phyloP scores from a whole-genome alignment of 257 asterid species.

The Solanum dulcamara region DNA sequence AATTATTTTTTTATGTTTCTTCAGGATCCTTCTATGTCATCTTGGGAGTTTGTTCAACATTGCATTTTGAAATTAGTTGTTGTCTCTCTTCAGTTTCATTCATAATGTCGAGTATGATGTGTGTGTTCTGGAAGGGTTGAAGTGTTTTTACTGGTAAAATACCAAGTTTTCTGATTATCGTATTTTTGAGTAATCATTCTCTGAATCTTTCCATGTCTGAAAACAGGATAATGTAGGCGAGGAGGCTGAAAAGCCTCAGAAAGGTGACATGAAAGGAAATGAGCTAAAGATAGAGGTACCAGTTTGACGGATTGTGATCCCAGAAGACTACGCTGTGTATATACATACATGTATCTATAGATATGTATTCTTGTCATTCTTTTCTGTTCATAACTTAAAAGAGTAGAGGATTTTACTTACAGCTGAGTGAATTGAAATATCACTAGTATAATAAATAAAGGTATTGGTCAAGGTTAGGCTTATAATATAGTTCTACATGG shows the following conservation, averaged over 20 bases:
- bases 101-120: neutral
- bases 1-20: neutral
- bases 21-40: neutral
- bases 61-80: neutral
- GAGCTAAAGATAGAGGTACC: constrained; percentile 9
- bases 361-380: constrained; percentile 3
- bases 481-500: neutral
- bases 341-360: constrained; percentile 31
- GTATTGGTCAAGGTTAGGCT: neutral
- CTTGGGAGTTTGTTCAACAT: neutral
- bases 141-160: neutral
- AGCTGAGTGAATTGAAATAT: neutral
- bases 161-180: neutral
- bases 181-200: neutral
- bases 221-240: constrained; percentile 28
- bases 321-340: constrained; percentile 1
- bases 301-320: constrained; percentile 1
- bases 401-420: neutral
- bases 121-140: neutral
- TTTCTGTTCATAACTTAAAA: constrained; percentile 5
- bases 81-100: neutral
- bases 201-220: neutral
- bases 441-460: neutral
- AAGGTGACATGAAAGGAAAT: constrained; percentile 18
- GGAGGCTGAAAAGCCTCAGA: constrained; percentile 28